A percentile compares a stretch with the other conserved stretches of the same genome.
Evolutionary conservation across 1,284 basidiomycete species (phyloP).

Genomic region (Polyporus tsugae): DNA sequence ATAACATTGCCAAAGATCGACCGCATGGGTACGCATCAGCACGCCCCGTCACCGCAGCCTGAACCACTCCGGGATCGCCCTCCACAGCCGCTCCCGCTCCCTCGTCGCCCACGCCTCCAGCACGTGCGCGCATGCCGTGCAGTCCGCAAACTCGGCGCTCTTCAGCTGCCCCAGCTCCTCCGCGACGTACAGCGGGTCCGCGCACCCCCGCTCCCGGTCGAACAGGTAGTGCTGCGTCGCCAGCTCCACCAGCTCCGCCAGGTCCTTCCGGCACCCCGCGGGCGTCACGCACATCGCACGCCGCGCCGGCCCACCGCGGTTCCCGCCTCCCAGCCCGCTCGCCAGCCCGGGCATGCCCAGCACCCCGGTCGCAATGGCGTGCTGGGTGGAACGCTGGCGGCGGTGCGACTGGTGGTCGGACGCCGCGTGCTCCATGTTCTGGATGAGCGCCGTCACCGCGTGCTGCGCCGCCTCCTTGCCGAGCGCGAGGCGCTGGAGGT

Average conservation of each 20-base stretch:
- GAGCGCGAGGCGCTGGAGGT: conserved; percentile 69
- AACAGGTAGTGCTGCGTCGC: conserved; percentile 84
- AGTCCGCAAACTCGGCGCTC: conserved; percentile 76
- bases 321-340: neutral
- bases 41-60: conserved; percentile 19
- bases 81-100: conserved; percentile 80
- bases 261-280: conserved; percentile 76
- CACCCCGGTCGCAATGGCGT: conserved; percentile 36
- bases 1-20: neutral
- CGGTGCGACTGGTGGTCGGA: conserved; percentile 35
- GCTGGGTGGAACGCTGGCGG: conserved; percentile 23
- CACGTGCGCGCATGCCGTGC: conserved; percentile 72
- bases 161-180: conserved; percentile 82
- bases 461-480: conserved; percentile 77
- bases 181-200: conserved; percentile 79
- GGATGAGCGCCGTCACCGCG: conserved; percentile 72
- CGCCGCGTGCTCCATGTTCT: conserved; percentile 62
- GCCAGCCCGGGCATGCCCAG: conserved; percentile 4
- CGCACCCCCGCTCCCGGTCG: conserved; percentile 76
- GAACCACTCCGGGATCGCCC: conserved; percentile 68
- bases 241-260: conserved; percentile 78
- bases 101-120: conserved; percentile 74
- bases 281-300: conserved; percentile 58
- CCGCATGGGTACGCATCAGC: neutral
- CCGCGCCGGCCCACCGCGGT: conserved; percentile 43